Evolutionary conservation across 345 rosid species (phyloP), one percentile per base, ranked within the genome.

Genomic region (Raphanus raphanistrum): DNA sequence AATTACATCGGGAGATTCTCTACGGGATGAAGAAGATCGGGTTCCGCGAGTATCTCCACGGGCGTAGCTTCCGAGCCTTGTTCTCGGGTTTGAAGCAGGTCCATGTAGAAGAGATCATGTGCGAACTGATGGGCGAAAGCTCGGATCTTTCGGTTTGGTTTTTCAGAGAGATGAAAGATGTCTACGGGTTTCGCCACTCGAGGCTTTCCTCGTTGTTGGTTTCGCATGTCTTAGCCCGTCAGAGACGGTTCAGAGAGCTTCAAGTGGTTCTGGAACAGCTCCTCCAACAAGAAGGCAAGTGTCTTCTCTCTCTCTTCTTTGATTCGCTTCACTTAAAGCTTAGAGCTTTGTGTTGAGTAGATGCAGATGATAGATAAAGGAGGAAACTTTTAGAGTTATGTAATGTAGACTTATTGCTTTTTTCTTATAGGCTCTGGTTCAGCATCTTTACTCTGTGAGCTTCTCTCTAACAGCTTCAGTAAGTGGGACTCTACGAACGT

Each of bases 381-480:
- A 57, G 1, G 55, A 8, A 28, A 72, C 66, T 28, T 57, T 71
- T 58, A 38, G 25, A 36, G 31, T 21, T 33, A 12, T 52, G 27
- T 62, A 63, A 52, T 65, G 38, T 31, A 71, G 54, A 48, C 79
- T 77, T 65, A 66, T 68, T 83, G 84, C 80, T 76, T 86, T 86
- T 80, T 35, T 48, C 70, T 82, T 72, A 60, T 84, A 92, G 98
- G 96, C 80, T 77, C 86, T 71, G 91, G 87, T 27, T 89, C 96
- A 25, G 89, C 96, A 61, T 79, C 82, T 77, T 78, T 43, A 38
- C 81, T 92, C 32, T 89, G 90, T 75, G 84, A 92, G 78, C 61
- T 86, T 70, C 87, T 92, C 7, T 72, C 48, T 27, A 80, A 62
- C 64, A 68, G 82, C 83, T 90, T 90, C 72, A 48, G 65, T n/a